Base-by-base conservation (phyloP, 2,329 filamentous ascomycete genomes). In the Volutella citrinella region DNA sequence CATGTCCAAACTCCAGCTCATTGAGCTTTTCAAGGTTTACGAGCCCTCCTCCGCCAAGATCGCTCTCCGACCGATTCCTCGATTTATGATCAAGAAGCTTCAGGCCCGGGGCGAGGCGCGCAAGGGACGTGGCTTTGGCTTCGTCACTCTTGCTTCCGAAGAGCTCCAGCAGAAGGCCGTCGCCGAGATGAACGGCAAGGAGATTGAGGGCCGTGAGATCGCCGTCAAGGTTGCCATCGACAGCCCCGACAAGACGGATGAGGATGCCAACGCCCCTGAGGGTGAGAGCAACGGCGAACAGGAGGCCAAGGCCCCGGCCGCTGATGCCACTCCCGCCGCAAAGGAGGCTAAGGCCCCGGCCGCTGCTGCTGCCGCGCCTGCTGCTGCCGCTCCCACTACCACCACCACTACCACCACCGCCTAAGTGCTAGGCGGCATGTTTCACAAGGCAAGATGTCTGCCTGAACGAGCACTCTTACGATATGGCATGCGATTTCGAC, bases 1-100 rank as follows among this genome's bases (percentile, higher is more conserved):
- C 52, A 24, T 23, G 10, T 11, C 14, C 8, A 21, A 46, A 56
- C n/a, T n/a, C n/a, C 46, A 97, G 93, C 88, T 98, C 61, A 90
- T 96, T 74, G 91, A 98, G 66, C 87, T 98, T 59, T 98, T 98
- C 71, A 76, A 80, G 59, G 87, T 81, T 46, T 98, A 96, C 74
- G 78, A 89, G 61, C 93, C 93, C 43, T 84, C 84, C 53, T 94
- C 89, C 48, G 91, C 93, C 66, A 98, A 97, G 82, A 97, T 98
- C 60, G 93, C 93, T 51, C 87, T 98, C 54, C 91, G 93, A 57
- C 93, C 93, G 32, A 98, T 98, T 53, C 93, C 93, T 54, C 90
- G 91, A 58, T 98, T 97, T 77, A 98, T 98, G 93, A 93, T 98
- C 72, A 96, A 96, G 84, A 98, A 98, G 80, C 87, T 98, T 45